These are phyloP conservation scores for Myxozyma vanderwaltii DNA, from an alignment of 805 yeast genomes.

Conservation along the genomic window DNA sequence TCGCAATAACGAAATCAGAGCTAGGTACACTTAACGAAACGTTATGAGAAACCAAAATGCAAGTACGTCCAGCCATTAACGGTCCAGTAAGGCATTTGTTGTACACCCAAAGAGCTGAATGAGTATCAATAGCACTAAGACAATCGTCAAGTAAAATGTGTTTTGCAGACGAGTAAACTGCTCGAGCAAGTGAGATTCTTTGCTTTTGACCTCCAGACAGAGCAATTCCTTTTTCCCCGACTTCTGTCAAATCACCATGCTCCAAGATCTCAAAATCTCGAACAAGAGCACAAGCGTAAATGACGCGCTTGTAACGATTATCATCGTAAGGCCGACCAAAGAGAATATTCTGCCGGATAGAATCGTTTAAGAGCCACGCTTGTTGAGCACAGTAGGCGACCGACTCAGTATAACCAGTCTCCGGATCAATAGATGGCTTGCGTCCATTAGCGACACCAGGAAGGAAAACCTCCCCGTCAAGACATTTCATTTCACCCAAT, in stretches of 20 bases:
- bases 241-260: slow-evolving; percentile 88
- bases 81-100: slow-evolving; percentile 90
- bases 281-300: slow-evolving; percentile 82
- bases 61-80: slow-evolving; percentile 80
- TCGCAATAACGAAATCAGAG: slow-evolving; percentile 75
- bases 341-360: slow-evolving; percentile 79
- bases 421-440: slow-evolving; percentile 64
- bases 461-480: slow-evolving; percentile 65
- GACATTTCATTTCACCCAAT: slow-evolving; percentile 73
- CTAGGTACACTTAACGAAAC: slow-evolving; percentile 81
- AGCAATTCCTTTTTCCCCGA: slow-evolving; percentile 96
- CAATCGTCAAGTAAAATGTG: slow-evolving; percentile 89
- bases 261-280: slow-evolving; percentile 85
- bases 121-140: slow-evolving; percentile 94
- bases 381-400: slow-evolving; percentile 49
- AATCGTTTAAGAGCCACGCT: slow-evolving; percentile 92
- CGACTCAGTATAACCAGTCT: slow-evolving; percentile 84
- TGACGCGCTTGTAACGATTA: slow-evolving; percentile 72
- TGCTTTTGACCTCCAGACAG: slow-evolving; percentile 97
- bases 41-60: slow-evolving; percentile 89
- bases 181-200: no score
- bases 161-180: slow-evolving; percentile 80
- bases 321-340: slow-evolving; percentile 78
- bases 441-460: slow-evolving; percentile 72
- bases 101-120: slow-evolving; percentile 89